Percentiles rank a stretch among this genome's conserved stretches.
phyloP scores from a whole-genome alignment of 495 filamentous ascomycete genomes.

The Bombardia bombarda region DNA sequence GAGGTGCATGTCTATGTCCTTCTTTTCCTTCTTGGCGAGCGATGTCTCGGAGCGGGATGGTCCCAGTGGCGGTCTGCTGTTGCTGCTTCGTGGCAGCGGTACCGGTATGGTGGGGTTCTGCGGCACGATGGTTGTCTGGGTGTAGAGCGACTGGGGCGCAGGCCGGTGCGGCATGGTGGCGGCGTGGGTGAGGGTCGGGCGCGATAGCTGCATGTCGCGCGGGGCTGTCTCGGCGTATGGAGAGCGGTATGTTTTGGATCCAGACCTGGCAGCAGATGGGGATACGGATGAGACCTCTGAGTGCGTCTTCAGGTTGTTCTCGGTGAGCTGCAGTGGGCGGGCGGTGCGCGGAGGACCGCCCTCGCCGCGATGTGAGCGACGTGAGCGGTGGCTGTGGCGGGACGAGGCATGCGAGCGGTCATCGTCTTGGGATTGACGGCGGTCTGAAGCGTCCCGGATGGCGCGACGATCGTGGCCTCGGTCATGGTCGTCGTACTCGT shows the following conservation, averaged over 20 bases:
- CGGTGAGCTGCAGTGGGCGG: too few relatives aligned
- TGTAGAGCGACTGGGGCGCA: slow-evolving; percentile 2
- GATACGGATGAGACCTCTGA: slow-evolving; percentile 34
- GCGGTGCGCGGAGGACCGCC: slow-evolving; percentile 20
- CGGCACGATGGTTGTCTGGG: neutral
- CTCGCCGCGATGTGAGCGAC: slow-evolving; percentile 16
- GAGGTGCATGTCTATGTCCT: slow-evolving; percentile 76
- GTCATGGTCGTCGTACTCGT: slow-evolving; percentile 19
- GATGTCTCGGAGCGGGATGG: slow-evolving; percentile 29
- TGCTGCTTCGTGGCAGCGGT: too few relatives aligned
- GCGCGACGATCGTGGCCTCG: slow-evolving; percentile 11
- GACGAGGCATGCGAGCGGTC: slow-evolving; percentile 29
- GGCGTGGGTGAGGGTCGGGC: slow-evolving; percentile 25
- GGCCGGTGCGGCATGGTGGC: slow-evolving; percentile 21
- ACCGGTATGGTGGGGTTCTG: too few relatives aligned
- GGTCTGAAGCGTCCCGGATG: slow-evolving; percentile 11
- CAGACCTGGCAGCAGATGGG: slow-evolving; percentile 31
- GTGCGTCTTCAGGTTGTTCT: slow-evolving; percentile 32
- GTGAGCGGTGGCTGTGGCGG: slow-evolving; percentile 26
- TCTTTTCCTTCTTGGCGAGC: slow-evolving; percentile 29
- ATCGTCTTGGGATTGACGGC: slow-evolving; percentile 27
- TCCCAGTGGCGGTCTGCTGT: slow-evolving; percentile 21
- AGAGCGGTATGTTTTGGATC: slow-evolving; percentile 30
- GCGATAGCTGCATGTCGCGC: slow-evolving; percentile 30
- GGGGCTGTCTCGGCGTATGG: slow-evolving; percentile 36